Evolutionary conservation across 768 basidiomycete genomes (phyloP).

Genomic region (Pisolithus microcarpus): DNA sequence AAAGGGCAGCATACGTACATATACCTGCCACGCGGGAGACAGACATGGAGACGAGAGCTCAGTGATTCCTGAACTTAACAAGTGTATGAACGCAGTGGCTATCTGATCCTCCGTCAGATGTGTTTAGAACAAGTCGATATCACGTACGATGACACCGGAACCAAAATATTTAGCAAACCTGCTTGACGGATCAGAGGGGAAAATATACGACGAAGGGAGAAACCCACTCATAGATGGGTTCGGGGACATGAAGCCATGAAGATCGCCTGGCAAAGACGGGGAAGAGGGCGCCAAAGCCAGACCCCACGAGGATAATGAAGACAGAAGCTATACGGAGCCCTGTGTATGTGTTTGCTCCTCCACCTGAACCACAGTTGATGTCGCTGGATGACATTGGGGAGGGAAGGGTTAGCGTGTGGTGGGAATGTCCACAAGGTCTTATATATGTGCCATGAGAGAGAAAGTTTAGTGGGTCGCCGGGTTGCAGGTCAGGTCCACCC

Average conservation of each 20-base stretch:
- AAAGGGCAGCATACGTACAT: conserved; percentile 42
- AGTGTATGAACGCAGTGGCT: conserved; percentile 84
- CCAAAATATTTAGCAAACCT: conserved; percentile 90
- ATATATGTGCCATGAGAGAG: no score
- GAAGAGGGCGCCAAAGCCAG: conserved; percentile 57
- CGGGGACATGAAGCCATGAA: conserved; percentile 34
- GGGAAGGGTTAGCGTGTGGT: no score
- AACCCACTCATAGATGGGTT: conserved; percentile 59
- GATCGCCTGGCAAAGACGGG: conserved; percentile 57
- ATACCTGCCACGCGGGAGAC: conserved; percentile 57
- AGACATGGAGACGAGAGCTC: conserved; percentile 70
- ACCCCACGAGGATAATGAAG: conserved; percentile 64
- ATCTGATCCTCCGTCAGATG: conserved; percentile 41
- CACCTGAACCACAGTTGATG: conserved; percentile 42
- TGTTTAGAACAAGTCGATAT: background rate
- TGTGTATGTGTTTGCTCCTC: conserved; percentile 42
- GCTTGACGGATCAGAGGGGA: conserved; percentile 2
- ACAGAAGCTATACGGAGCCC: conserved; percentile 62
- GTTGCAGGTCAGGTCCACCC: no score
- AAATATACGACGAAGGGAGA: background rate
- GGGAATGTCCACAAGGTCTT: no score
- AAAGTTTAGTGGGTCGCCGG: no score
- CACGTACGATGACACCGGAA: conserved; percentile 75
- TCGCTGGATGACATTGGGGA: conserved; percentile 17
- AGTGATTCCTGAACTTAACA: conserved; percentile 67